Evolutionary conservation across 495 filamentous ascomycete species (phyloP).

Genomic region (Talaromyces ruber): DNA sequence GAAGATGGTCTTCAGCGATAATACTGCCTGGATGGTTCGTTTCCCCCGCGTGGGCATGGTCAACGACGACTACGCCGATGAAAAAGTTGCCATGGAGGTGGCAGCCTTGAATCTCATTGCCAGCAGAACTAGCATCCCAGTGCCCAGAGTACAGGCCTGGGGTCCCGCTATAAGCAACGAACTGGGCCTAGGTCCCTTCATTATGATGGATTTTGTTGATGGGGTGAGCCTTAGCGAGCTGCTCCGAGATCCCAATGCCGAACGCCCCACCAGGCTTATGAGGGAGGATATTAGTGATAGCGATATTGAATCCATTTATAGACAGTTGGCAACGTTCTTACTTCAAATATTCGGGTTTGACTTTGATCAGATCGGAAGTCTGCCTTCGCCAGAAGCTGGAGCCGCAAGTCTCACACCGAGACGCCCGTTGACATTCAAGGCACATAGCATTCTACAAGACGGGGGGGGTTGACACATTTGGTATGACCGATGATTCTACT

Average conservation of each 20-base stretch:
- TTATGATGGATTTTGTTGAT: constrained; percentile 38
- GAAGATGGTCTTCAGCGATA: constrained; percentile 26
- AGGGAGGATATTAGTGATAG: constrained; percentile 8
- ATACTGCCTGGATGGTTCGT: constrained; percentile 26
- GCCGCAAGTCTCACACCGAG: constrained; percentile 4
- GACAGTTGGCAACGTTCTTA: constrained; percentile 20
- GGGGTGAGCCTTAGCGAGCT: constrained; percentile 21
- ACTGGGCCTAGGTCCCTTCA: constrained; percentile 31
- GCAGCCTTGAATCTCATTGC: constrained; percentile 23
- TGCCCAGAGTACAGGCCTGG: constrained; percentile 30
- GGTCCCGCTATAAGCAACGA: constrained; percentile 24
- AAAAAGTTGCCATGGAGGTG: constrained; percentile 38
- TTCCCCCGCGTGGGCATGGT: constrained; percentile 29
- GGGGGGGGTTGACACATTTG: constrained; percentile 28
- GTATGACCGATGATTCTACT: constrained; percentile 7
- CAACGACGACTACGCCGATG: constrained; percentile 19
- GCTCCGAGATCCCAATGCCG: constrained; percentile 12
- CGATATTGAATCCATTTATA: constrained; percentile 21
- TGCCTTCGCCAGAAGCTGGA: constrained; percentile 10
- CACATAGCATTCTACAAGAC: constrained; percentile 19
- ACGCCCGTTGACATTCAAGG: constrained; percentile 23
- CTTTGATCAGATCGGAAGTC: constrained; percentile 18
- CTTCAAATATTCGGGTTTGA: constrained; percentile 19
- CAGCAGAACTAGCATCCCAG: constrained; percentile 32
- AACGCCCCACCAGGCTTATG: constrained; percentile 13